Evolutionary conservation across 441 rosid species (phyloP).

Genomic region (Arabidopsis hybrid): DNA sequence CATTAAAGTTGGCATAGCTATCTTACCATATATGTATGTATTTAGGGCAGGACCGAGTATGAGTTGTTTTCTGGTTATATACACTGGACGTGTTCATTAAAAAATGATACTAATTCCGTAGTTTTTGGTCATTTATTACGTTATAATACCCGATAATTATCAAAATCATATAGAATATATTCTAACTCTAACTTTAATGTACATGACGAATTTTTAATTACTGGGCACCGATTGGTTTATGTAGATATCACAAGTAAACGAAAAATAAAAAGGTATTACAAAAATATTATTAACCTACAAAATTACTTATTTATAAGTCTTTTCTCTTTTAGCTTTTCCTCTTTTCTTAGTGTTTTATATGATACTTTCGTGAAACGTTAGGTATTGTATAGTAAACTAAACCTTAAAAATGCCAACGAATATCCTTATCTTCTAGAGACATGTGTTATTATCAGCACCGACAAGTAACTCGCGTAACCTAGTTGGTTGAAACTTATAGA

Average conservation of each 20-base stretch:
- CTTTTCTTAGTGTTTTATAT: neutral
- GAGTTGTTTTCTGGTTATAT: neutral
- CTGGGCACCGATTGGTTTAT: neutral
- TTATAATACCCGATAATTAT: neutral
- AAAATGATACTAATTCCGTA: neutral
- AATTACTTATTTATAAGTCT: neutral
- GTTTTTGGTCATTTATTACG: neutral
- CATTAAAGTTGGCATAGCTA: neutral
- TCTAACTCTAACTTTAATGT: neutral
- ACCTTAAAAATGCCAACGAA: slow-evolving; percentile 43
- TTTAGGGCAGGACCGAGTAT: neutral
- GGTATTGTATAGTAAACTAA: slow-evolving; percentile 29
- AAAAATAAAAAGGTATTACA: slow-evolving; percentile 2
- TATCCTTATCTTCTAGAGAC: slow-evolving; percentile 40
- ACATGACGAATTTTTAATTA: neutral
- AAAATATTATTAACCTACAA: neutral
- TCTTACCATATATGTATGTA: neutral
- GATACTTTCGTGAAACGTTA: slow-evolving; percentile 33
- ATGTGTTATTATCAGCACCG: slow-evolving; percentile 30
- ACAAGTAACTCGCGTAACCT: slow-evolving; percentile 40
- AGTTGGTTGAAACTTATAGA: slow-evolving; percentile 15
- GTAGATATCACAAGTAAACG: slow-evolving; percentile 3
- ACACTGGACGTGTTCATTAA: neutral
- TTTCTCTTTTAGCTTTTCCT: slow-evolving; percentile 21
- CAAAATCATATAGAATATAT: too few relatives aligned